Percentiles rank a stretch among this genome's conserved stretches.
phyloP scores from a whole-genome alignment of 1,284 basidiomycete genomes.

The Malassezia brasiliensis region DNA sequence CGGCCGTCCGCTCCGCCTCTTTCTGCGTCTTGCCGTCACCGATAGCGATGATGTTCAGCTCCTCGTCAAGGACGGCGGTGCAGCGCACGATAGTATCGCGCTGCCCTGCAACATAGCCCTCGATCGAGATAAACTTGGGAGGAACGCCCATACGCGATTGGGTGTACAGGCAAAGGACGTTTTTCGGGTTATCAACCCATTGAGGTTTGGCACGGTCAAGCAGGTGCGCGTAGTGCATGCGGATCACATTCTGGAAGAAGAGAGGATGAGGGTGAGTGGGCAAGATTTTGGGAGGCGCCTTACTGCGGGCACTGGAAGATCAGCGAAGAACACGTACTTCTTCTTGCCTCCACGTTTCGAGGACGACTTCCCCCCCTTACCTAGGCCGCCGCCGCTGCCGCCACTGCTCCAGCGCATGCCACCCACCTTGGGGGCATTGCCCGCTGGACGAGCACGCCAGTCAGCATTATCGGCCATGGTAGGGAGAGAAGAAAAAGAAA shows the following conservation, averaged over 20 bases:
- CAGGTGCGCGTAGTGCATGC: constrained; percentile 54
- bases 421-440: neutral
- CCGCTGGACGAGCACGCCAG: constrained; percentile 3
- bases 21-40: constrained; percentile 63
- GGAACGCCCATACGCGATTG: constrained; percentile 22
- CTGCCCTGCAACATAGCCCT: constrained; percentile 29
- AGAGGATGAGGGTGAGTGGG: neutral
- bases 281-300: neutral
- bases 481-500: neutral
- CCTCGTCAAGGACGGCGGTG: constrained; percentile 3
- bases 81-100: constrained; percentile 27
- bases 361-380: neutral
- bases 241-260: neutral
- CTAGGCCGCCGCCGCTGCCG: constrained; percentile 1
- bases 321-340: neutral
- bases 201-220: constrained; percentile 53
- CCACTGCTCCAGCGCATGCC: constrained; percentile 3
- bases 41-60: constrained; percentile 20
- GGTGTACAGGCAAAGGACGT: constrained; percentile 31
- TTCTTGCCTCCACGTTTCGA: constrained; percentile 5
- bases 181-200: constrained; percentile 35
- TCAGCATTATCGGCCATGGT: constrained; percentile 12
- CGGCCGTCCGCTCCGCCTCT: constrained; percentile 64
- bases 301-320: neutral
- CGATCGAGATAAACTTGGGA: constrained; percentile 23